These are phyloP conservation scores for Cordia subcordata DNA, from an alignment of 257 asterid species.

Conservation along the genomic window DNA sequence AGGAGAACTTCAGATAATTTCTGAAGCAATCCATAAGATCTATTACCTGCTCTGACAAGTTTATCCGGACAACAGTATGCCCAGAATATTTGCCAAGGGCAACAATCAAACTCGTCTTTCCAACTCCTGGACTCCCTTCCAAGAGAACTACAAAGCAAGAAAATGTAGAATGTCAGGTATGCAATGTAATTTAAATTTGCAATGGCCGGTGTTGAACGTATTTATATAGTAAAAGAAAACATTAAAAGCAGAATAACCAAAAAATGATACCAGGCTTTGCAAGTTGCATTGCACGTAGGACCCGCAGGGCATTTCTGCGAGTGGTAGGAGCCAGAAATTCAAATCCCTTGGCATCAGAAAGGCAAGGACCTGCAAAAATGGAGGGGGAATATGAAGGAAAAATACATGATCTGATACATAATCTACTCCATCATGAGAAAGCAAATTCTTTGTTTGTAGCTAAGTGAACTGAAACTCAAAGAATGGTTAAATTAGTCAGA, in stretches of 20 bases:
- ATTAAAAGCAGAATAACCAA: background rate
- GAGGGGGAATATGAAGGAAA: background rate
- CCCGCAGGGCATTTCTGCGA: slow-evolving; percentile 73
- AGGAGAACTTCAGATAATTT: background rate
- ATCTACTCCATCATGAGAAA: background rate
- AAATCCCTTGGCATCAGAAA: slow-evolving; percentile 43
- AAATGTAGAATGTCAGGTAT: slow-evolving; percentile 26
- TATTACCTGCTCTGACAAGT: slow-evolving; percentile 93
- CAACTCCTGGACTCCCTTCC: slow-evolving; percentile 99
- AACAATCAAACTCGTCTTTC: slow-evolving; percentile 86
- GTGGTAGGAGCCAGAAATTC: slow-evolving; percentile 91
- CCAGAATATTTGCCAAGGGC: slow-evolving; percentile 93
- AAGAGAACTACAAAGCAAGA: slow-evolving; percentile 53
- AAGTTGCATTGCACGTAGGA: slow-evolving; percentile 98
- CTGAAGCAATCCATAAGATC: slow-evolving; percentile 1
- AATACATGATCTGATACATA: background rate
- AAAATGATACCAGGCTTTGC: slow-evolving; percentile 73
- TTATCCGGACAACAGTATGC: slow-evolving; percentile 85
- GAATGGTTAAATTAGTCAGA: no score
- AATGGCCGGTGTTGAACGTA: background rate
- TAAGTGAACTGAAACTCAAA: no score
- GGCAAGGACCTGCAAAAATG: slow-evolving; percentile 42
- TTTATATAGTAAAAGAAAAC: background rate
- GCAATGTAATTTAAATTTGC: background rate
- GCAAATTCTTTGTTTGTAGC: no score